Base-by-base conservation (phyloP, 2,329 filamentous ascomycete genomes). In the Rachicladosporium sp. region DNA sequence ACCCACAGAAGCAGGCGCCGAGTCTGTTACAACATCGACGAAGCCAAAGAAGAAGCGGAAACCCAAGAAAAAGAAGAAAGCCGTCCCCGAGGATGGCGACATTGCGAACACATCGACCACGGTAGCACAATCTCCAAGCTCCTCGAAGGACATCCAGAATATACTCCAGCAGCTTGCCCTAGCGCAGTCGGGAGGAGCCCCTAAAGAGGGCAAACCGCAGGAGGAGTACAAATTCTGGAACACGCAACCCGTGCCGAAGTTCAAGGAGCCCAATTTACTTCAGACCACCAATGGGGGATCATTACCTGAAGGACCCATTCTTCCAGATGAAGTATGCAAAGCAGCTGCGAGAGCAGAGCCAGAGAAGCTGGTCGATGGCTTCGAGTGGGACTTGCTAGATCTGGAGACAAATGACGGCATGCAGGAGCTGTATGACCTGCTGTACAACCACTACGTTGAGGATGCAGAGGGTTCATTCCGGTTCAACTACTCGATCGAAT, bases 401-500 rank as follows among this genome's bases (percentile, higher is more conserved):
- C 67, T 98, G 51, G 78, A 75, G 13, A 74, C 87, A 51, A 78
- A 85, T 35, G 73, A 71, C 29, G 81, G 80, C 55, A 72, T 95
- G 46, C 78, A 86, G 54, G 91, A 98, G 66, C 79, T 98, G 5
- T 94, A 88, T 62, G 84, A 94, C 50, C 69, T 98, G 50, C 70
- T 98, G 43, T 85, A 84, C 49, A 82, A 86, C 40, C 91, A 98
- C 65, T 98, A 96, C 51, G 91, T 98, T 43, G 91, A 98, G 66
- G 91, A 98, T 59, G 82, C 87, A 52, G 88, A 94, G 59, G 87
- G 89, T 46, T 93, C 93, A 73, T 96, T 98, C 68, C 80, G 91
- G 39, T 96, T 98, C 71, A 89, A 91, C 61, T 98, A 98, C 66
- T 93, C 87, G 1, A 69, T 78, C 31, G 78, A 82, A 2, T 93